Evolutionary conservation across 2,329 filamentous ascomycete species (phyloP).

Genomic region (Helotiales sp.): DNA sequence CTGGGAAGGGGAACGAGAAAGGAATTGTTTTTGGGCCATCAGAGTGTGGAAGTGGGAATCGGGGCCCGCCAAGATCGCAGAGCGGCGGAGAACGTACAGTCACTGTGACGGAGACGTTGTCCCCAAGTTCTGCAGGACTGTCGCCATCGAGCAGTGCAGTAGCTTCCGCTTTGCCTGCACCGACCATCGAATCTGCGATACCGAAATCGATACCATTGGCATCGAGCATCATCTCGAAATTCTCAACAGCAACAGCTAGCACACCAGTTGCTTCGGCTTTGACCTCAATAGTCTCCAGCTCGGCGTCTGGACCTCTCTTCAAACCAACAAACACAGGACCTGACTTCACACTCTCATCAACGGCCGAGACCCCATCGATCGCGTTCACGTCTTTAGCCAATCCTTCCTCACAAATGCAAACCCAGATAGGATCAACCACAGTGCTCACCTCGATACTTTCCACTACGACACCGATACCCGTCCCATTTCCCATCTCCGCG

Average conservation of each 20-base stretch:
- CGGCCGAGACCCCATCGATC: neutral
- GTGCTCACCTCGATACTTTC: neutral
- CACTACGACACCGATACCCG: neutral
- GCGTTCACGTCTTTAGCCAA: neutral
- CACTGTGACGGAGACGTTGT: neutral
- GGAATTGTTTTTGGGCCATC: too few species aligned
- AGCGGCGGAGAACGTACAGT: neutral
- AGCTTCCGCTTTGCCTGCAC: neutral
- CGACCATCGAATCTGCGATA: neutral
- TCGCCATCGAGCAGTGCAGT: neutral
- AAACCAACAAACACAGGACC: neutral
- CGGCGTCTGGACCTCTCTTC: neutral
- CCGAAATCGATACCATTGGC: neutral
- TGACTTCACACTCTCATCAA: too few species aligned
- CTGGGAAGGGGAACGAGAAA: too few species aligned
- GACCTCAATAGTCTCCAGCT: neutral
- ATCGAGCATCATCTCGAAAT: neutral
- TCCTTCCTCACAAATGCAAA: neutral
- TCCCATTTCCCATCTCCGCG: neutral
- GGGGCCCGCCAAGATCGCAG: too few species aligned
- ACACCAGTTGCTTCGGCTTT: neutral
- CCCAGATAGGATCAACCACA: neutral
- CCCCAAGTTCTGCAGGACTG: neutral
- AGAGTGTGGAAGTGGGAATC: neutral
- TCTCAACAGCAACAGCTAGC: neutral